Conservation (phyloP, 257 asterid species). For the Gardenia jasminoides region DNA sequence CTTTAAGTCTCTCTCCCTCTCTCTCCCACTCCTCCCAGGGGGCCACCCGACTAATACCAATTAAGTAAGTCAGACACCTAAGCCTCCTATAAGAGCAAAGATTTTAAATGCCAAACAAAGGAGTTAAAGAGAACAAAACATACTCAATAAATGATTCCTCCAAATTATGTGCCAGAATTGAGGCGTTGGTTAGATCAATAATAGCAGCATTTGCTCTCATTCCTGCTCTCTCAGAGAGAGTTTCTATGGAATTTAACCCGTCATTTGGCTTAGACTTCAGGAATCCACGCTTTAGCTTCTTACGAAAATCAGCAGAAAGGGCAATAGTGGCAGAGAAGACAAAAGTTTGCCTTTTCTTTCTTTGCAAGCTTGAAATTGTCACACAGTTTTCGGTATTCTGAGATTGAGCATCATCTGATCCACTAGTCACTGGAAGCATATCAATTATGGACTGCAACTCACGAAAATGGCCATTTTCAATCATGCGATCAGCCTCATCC, state of each 20-base stretch:
- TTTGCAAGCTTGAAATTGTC: slow-evolving; percentile 61
- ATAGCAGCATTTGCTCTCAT: slow-evolving; percentile 84
- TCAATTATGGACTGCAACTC: slow-evolving; percentile 92
- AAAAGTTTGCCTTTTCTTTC: slow-evolving; percentile 92
- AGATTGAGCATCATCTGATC: slow-evolving; percentile 49
- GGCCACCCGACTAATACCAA: too few species aligned
- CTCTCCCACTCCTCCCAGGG: not conserved
- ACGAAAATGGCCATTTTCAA: slow-evolving; percentile 89
- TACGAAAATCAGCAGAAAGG: slow-evolving; percentile 81
- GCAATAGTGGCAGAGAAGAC: slow-evolving; percentile 98
- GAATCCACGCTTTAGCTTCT: slow-evolving; percentile 83
- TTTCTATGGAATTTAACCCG: slow-evolving; percentile 80
- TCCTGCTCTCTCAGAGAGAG: slow-evolving; percentile 90
- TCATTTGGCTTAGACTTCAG: slow-evolving; percentile 45
- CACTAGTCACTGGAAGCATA: slow-evolving; percentile 78
- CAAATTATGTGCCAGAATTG: slow-evolving; percentile 74
- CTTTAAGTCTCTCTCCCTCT: not conserved
- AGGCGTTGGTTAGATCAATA: slow-evolving; percentile 84
- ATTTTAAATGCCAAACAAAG: not conserved
- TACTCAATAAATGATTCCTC: slow-evolving; percentile 93
- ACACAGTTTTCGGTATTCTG: slow-evolving; percentile 55
- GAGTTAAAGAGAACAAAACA: slow-evolving; percentile 25
- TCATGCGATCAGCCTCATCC: slow-evolving; percentile 99
- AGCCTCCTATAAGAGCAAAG: not conserved
- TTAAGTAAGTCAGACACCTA: not conserved